Evolutionary conservation across 345 rosid genomes (phyloP), one percentile per base, ranked within the genome.

Genomic region (Theobroma cacao): DNA sequence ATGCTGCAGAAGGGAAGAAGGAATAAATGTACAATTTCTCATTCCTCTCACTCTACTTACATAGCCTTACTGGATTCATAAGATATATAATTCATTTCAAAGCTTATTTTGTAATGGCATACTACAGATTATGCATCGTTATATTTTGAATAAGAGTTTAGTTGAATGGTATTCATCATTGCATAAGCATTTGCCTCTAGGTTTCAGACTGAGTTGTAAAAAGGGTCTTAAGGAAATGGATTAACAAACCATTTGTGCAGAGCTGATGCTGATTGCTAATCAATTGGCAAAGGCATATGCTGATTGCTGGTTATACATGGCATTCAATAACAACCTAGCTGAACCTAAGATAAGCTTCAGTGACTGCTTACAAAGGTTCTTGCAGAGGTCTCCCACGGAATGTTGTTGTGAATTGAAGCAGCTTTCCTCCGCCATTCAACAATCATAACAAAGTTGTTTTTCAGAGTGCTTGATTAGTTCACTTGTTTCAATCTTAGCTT

Each of bases 1-100:
- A 91, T 78, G 94, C 97, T 68, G 89, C 85, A 30, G 92, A 88
- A 79, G 87, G 67, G 52, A 24, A 87, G 75, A 84, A 85, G 63
- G 77, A 81, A 41, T 84, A 78, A 83, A 73, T 78, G 78, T 69
- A 45, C 47, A 18, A 45, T 13, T n/a, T 60, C 62, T 43, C 58
- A 33, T 20, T 5, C 72, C 31, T 24, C 43, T 34, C 75, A 60
- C 45, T 30, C 38, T 64, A 12, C 74, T 63, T 72, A 22, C 36
- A 1, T 50, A 18, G 58, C 72, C 48, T 71, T 72, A 24, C 38
- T 34, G n/a, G 40, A 52, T 60, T 31, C 36, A 26, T 36, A 18
- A 10, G 20, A 40, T 20, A 22, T 20, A 22, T 43, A 48, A 10
- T n/a, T 31, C 47, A 5, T 52, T 41, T 41, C 8, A 41, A 5